These are phyloP conservation scores for Flaveria sonorensis DNA, from an alignment of 129 eudicot genomes.

Conservation along the genomic window DNA sequence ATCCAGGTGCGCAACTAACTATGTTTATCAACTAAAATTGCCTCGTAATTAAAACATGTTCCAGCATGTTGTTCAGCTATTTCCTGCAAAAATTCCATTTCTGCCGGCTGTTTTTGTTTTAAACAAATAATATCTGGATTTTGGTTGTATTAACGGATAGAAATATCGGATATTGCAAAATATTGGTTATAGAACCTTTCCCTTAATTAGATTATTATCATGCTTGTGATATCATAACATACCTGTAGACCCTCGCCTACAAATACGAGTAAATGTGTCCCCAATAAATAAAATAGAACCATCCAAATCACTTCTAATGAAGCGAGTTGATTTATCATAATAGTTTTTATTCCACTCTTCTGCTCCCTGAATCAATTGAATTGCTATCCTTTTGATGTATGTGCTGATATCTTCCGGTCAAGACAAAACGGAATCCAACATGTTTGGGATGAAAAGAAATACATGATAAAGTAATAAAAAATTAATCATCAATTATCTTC, in stretches of 20 bases:
- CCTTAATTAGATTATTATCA: neutral
- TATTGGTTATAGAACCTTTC: neutral
- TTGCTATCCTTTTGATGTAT: slow-evolving; percentile 63
- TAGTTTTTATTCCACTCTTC: slow-evolving; percentile 53
- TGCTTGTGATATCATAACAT: slow-evolving; percentile 25
- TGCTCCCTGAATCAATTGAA: slow-evolving; percentile 70
- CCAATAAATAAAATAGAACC: slow-evolving; percentile 58
- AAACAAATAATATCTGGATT: neutral
- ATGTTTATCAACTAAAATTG: neutral
- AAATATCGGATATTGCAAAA: slow-evolving; percentile 11
- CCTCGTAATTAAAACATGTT: neutral
- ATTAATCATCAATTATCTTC: slow-evolving; percentile 13
- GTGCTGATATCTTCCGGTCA: slow-evolving; percentile 52
- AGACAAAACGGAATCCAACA: slow-evolving; percentile 39
- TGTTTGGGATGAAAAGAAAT: slow-evolving; percentile 17
- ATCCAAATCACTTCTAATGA: slow-evolving; percentile 34
- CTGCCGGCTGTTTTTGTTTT: neutral
- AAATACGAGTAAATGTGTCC: slow-evolving; percentile 75
- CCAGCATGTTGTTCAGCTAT: neutral
- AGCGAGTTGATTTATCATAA: slow-evolving; percentile 25
- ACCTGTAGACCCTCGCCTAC: slow-evolving; percentile 94
- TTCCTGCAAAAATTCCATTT: neutral
- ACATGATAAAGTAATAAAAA: neutral
- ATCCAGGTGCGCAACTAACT: slow-evolving; percentile 1
- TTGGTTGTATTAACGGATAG: neutral